phyloP scores from a whole-genome alignment of 192 early-diverging fungal genomes.

The Cladochytrium replicatum region DNA sequence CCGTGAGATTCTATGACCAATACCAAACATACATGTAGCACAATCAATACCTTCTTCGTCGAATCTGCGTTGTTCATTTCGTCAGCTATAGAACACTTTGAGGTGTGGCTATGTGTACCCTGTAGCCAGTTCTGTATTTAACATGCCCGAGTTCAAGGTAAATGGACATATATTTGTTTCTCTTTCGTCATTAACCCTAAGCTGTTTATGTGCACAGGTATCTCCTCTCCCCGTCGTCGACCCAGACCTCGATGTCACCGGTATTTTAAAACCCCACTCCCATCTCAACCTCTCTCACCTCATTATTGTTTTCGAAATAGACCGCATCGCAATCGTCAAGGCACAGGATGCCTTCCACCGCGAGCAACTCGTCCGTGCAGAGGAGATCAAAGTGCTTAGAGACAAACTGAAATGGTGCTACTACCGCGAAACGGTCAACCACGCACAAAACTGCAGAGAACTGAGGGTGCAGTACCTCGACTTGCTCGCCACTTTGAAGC shows the following conservation, averaged over 20 bases:
- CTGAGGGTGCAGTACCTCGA: conserved; percentile 75
- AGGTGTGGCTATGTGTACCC: no score
- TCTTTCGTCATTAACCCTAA: no score
- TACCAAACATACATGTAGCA: no score
- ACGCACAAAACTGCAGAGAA: conserved; percentile 82
- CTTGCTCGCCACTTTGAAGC: no score
- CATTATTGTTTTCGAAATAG: conserved; percentile 2
- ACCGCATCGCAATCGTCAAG: conserved; percentile 45
- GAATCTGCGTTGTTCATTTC: no score
- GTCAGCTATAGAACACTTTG: no score
- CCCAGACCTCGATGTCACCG: conserved; percentile 26
- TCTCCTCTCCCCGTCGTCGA: conserved; percentile 28
- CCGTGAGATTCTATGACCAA: no score
- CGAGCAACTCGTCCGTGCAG: conserved; percentile 83
- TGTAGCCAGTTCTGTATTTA: no score
- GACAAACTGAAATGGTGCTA: conserved; percentile 89
- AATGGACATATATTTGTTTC: no score
- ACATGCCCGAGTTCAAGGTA: no score
- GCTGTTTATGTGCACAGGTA: no score
- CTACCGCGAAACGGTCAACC: conserved; percentile 85
- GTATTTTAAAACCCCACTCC: conserved; percentile 5
- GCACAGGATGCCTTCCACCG: conserved; percentile 70
- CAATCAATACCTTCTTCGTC: no score
- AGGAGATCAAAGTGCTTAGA: conserved; percentile 75
- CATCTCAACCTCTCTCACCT: conserved; percentile 1